Conservation (phyloP, 78 protist species). For the Dictyostelium purpureum region DNA sequence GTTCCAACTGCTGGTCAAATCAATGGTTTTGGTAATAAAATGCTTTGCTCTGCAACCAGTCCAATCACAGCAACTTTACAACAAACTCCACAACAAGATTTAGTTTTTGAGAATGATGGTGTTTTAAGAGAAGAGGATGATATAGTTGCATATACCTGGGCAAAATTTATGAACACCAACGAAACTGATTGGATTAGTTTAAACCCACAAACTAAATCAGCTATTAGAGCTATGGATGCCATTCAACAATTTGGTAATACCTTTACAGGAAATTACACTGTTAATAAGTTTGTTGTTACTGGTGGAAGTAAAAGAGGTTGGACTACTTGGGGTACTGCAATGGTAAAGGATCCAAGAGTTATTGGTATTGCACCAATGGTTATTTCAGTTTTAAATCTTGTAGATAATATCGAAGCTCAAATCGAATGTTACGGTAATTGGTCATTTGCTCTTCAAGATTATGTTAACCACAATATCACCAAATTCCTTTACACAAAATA, state of each 20-base stretch:
- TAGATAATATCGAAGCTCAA: slow-evolving; percentile 11
- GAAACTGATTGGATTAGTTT: slow-evolving; percentile 24
- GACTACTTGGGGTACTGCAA: slow-evolving; percentile 74
- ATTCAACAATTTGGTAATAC: slow-evolving; percentile 26
- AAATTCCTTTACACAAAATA: not conserved
- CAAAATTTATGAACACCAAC: not conserved
- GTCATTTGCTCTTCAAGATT: slow-evolving; percentile 33
- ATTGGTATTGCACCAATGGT: slow-evolving; percentile 75
- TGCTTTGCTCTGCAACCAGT: not conserved
- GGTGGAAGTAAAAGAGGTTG: slow-evolving; percentile 71
- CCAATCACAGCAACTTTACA: not conserved
- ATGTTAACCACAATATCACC: slow-evolving; percentile 3
- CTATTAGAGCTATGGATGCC: slow-evolving; percentile 50
- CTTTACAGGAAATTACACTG: not conserved
- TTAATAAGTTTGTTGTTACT: slow-evolving; percentile 51
- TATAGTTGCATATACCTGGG: slow-evolving; percentile 55
- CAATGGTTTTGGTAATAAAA: not conserved
- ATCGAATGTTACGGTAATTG: slow-evolving; percentile 32
- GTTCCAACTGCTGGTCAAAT: not conserved
- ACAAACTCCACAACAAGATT: slow-evolving; percentile 36
- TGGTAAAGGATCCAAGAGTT: slow-evolving; percentile 70
- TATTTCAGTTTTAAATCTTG: slow-evolving; percentile 33
- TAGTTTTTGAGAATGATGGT: slow-evolving; percentile 33
- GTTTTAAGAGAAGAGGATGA: slow-evolving; percentile 5
- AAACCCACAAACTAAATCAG: slow-evolving; percentile 24